Base-by-base conservation (phyloP, 495 filamentous ascomycete species). In the Sabuloglossum arenarium region DNA sequence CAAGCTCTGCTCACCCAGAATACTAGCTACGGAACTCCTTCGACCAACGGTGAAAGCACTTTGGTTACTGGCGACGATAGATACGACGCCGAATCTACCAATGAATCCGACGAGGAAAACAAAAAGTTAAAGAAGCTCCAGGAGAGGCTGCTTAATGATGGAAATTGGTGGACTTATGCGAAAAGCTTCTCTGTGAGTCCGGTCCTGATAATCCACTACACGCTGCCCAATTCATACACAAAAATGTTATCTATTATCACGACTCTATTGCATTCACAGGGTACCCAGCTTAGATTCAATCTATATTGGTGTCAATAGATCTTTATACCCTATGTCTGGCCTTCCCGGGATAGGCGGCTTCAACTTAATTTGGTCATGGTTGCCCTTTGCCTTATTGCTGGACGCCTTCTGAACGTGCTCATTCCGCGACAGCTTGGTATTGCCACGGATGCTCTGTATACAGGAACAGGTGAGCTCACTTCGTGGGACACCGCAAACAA, bases 301-400 rank as follows among this genome's bases (percentile, higher is more conserved):
- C 0, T 37, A 19, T 11, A 23, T 28, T 37, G 24, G 27, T 25
- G 6, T 11, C 2, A 39, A 21, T 21, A 58, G 56, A n/a, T 79
- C 32, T 79, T 85, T 63, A 70, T 82, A 45, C 79, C 79, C 6
- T 78, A 80, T 61, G 68, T 85, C 24, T 82, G 80, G 79, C 81
- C 82, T 1, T 66, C 75, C 42, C 74, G 76, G 47, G 70, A 73
- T 56, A 72, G 65, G 32, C 58, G 61, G 11, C 69, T 85, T 23
- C 80, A 84, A 58, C 55, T 79, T 16, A 70, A 73, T 21, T 71
- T 78, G 50, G 60, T 74, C 10, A 68, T 79, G 16, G 75, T 84
- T 30, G 78, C 72, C 1, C 23, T 79, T 11, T 85, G 81, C 60
- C 61, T 86, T n/a, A 63, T 83, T 19, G 65, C 71, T 32, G 71